Evolutionary conservation across 352 stramenopile genomes (phyloP), one percentile per base, ranked within the genome.

Genomic region (Elongisporangium prolatum): DNA sequence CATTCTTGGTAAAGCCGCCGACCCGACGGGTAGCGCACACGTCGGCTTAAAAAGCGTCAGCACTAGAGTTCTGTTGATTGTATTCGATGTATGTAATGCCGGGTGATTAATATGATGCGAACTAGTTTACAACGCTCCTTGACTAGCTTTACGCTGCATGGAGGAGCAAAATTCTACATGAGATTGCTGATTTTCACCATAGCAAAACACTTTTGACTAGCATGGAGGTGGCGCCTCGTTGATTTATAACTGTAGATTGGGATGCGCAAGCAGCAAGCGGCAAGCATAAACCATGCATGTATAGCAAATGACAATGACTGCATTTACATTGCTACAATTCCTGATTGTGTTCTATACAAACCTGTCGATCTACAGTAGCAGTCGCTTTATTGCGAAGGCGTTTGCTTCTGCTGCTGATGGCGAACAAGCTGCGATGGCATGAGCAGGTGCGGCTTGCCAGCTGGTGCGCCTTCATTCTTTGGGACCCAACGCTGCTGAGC

Each of bases 351-450:
- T 21, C 48, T 13, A 9, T 48, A 44, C 34, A 17, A 44, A 25
- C 16, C 16, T 44, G 21, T 64, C 18, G 47, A 54, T 21, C 49
- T 28, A n/a, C n/a, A n/a, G n/a, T n/a, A 8, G 21, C 8, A 51
- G 4, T 11, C 14, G 38, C 28, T 51, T 57, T 54, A 54, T 22
- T 63, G 52, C 37, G 59, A 52, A 18, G 20, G 40, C 54, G 71
- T 63, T 24, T 69, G 51, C 52, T 77, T 60, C 47, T 78, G 69
- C 59, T 80, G 72, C 22, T 82, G 69, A 20, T 84, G 71, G 11
- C 72, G 67, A 66, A 86, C 59, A 16, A 86, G 48, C 64, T 86
- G 75, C 22, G 75, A 67, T n/a, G 75, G 75, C 20, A 86, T 64
- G 22, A 86, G 58, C 16, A 86, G 55, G 18, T 72, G 61, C 8